Conservation (phyloP, 106 monocot species). For the Acanthochlamys bracteata region DNA sequence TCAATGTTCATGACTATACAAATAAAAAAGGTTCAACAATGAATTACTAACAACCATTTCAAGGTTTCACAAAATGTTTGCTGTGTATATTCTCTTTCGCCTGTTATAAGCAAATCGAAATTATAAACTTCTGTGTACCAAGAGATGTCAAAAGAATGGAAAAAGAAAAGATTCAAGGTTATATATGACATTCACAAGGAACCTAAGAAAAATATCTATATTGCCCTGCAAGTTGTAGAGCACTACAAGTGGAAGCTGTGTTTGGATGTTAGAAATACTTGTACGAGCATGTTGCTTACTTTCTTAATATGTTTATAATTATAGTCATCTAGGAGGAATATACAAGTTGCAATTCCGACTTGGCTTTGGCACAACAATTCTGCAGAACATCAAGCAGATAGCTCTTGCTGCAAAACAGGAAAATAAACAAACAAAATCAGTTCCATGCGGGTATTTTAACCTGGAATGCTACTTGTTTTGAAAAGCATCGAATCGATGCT, state of each 20-base stretch:
- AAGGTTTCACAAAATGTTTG: no score
- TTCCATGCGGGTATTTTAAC: background rate
- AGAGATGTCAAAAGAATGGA: no score
- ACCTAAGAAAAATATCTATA: background rate
- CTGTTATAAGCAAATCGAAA: no score
- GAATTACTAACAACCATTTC: no score
- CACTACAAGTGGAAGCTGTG: background rate
- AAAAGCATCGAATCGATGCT: no score
- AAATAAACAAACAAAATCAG: background rate
- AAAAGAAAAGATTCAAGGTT: no score
- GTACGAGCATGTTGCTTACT: background rate
- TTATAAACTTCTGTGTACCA: no score
- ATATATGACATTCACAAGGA: background rate
- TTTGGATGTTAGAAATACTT: background rate
- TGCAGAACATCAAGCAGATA: constrained; percentile 51
- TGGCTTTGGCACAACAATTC: constrained; percentile 43
- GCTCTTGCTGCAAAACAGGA: constrained; percentile 10
- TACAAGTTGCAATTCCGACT: constrained; percentile 21
- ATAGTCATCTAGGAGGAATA: constrained; percentile 19
- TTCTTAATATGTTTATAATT: background rate
- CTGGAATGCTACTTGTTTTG: no score
- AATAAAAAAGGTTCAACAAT: no score
- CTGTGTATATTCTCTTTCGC: no score
- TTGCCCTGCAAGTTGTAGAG: background rate
- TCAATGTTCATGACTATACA: no score